Evolutionary conservation across 768 basidiomycete species (phyloP).

Genomic region (Cantharellus anzutake): DNA sequence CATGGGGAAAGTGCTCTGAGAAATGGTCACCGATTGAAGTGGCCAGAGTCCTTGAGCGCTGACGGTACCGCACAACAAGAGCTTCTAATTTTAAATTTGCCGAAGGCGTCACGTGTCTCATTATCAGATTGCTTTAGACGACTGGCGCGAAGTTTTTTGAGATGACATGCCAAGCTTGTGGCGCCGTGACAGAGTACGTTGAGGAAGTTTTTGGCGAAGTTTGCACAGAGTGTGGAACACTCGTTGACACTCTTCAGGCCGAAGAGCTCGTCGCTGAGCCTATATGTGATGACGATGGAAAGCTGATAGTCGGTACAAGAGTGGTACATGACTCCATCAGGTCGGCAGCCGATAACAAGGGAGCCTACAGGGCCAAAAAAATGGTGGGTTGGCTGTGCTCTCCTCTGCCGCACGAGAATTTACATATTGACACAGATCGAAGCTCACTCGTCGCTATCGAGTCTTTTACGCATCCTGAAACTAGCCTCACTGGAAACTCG

Average conservation of each 20-base stretch:
- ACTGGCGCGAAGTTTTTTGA: neutral
- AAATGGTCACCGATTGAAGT: too few relatives aligned
- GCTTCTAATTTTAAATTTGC: too few relatives aligned
- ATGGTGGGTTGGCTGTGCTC: too few relatives aligned
- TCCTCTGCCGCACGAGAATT: neutral
- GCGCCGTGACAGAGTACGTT: slow-evolving; percentile 35
- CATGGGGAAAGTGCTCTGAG: too few relatives aligned
- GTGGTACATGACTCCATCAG: too few relatives aligned
- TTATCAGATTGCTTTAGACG: neutral
- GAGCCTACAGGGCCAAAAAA: too few relatives aligned
- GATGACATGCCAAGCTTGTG: neutral
- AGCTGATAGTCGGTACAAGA: too few relatives aligned
- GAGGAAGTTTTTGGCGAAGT: slow-evolving; percentile 39
- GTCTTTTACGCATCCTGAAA: slow-evolving; percentile 38
- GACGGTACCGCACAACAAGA: too few relatives aligned
- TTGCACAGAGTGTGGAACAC: slow-evolving; percentile 54
- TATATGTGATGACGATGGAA: neutral
- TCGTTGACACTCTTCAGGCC: slow-evolving; percentile 30
- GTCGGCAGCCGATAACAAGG: too few relatives aligned
- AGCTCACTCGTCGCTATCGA: slow-evolving; percentile 33
- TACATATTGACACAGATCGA: neutral
- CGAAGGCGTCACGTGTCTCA: too few relatives aligned
- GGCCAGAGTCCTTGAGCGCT: too few relatives aligned
- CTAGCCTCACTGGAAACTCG: slow-evolving; percentile 43
- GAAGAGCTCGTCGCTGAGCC: slow-evolving; percentile 21